These are phyloP conservation scores for Gnomoniopsis smithogilvyi DNA, from an alignment of 2,329 filamentous ascomycete genomes.

Conservation along the genomic window DNA sequence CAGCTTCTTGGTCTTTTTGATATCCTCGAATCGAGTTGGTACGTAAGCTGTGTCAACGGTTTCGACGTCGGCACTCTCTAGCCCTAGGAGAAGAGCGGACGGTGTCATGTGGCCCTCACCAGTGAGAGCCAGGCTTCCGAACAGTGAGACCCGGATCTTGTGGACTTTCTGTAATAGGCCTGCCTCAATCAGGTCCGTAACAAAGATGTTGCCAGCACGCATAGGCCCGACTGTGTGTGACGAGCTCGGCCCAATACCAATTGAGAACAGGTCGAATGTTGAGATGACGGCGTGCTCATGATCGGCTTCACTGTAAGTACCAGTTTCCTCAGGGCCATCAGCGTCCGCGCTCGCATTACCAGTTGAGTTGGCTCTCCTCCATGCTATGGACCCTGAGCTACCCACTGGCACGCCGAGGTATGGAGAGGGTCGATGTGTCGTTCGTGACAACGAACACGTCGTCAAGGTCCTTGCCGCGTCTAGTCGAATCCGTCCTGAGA, in stretches of 20 bases:
- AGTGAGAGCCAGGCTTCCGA: conserved; percentile 47
- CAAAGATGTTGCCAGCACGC: conserved; percentile 50
- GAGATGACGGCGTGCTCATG: conserved; percentile 51
- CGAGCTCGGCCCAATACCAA: conserved; percentile 49
- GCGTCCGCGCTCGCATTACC: neutral
- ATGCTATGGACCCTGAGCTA: neutral
- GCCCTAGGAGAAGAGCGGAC: conserved; percentile 45
- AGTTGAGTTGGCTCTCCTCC: neutral
- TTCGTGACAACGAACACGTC: neutral
- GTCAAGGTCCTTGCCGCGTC: neutral
- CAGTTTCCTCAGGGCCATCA: conserved; percentile 22
- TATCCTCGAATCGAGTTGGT: conserved; percentile 41
- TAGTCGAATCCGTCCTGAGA: neutral
- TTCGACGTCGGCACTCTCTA: conserved; percentile 47
- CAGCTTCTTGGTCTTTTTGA: conserved; percentile 43
- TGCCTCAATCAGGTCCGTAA: conserved; percentile 44
- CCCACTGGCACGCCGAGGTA: neutral
- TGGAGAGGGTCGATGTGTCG: neutral
- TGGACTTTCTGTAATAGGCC: conserved; percentile 41
- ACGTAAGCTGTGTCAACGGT: conserved; percentile 47
- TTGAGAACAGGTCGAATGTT: conserved; percentile 49
- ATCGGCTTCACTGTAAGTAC: conserved; percentile 46
- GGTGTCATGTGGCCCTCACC: conserved; percentile 52
- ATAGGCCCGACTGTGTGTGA: conserved; percentile 51
- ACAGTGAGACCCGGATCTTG: conserved; percentile 45